Evolutionary conservation across 805 yeast genomes (phyloP).

Genomic region (Wickerhamomyces tratensis): DNA sequence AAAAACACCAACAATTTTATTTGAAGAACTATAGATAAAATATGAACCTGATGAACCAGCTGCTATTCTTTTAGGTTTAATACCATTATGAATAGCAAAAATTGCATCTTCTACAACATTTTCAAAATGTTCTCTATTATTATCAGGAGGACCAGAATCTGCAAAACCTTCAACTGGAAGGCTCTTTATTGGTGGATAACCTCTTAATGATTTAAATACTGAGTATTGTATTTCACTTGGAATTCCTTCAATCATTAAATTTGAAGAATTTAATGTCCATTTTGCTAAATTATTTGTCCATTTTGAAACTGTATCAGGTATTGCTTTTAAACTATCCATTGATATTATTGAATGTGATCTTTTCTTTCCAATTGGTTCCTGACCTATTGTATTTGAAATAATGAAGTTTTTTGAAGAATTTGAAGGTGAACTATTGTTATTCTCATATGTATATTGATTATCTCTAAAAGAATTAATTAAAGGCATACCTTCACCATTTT

Average conservation of each 20-base stretch:
- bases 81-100: slow-evolving; percentile 33
- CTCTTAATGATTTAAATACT: slow-evolving; percentile 37
- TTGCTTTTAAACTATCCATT: slow-evolving; percentile 9
- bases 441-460: neutral
- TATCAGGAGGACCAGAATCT: slow-evolving; percentile 15
- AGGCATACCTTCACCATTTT: too few relatives aligned
- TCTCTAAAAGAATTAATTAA: too few relatives aligned
- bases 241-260: slow-evolving; percentile 5
- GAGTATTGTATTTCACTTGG: slow-evolving; percentile 43
- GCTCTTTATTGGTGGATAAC: slow-evolving; percentile 15
- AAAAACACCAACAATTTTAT: slow-evolving; percentile 46
- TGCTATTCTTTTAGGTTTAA: slow-evolving; percentile 43
- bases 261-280: slow-evolving; percentile 16
- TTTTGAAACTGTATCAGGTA: slow-evolving; percentile 14
- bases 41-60: slow-evolving; percentile 69
- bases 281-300: slow-evolving; percentile 19
- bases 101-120: slow-evolving; percentile 32
- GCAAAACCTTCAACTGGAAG: slow-evolving; percentile 20
- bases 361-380: neutral
- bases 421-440: slow-evolving; percentile 2
- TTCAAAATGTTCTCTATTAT: slow-evolving; percentile 22
- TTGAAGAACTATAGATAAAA: slow-evolving; percentile 33
- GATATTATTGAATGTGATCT: slow-evolving; percentile 16
- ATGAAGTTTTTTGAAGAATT: too few relatives aligned
- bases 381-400: neutral